Evolutionary conservation across 768 basidiomycete species (phyloP), one percentile per base, ranked within the genome.

Genomic region (Nidularia pulvinata): DNA sequence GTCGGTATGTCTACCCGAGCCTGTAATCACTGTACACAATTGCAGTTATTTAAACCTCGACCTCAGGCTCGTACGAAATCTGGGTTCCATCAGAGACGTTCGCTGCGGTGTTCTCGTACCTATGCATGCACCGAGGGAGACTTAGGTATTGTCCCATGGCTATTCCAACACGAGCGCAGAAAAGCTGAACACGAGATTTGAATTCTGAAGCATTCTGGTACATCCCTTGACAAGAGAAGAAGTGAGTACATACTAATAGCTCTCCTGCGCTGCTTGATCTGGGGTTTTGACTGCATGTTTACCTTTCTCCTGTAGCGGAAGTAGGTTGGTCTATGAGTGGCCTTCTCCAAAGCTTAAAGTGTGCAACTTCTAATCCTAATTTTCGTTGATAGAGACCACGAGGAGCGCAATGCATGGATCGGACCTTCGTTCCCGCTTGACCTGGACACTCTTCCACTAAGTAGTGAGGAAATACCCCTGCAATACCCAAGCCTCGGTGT

Each of bases 1-100:
- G 81, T 84, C 49, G 90, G 89, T 85, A 55, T 61, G 85, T 65
- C 7, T 16, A 34, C 16, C 46, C 36, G 25, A 11, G 13, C 14
- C 19, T 48, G 6, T 7, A 10, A 16, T 45, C 13, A 36, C 42
- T n/a, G n/a, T 16, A 11, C 9, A n/a, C n/a, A n/a, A n/a, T n/a
- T n/a, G n/a, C n/a, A n/a, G n/a, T n/a, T n/a, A n/a, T n/a, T n/a
- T n/a, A n/a, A n/a, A n/a, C n/a, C n/a, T n/a, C 52, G 7, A 43
- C 19, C 34, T 32, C 50, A 89, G 90, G 90, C 3, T 91, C 89
- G 0, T 91, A 90, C 60, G 90, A 91, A 60, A 84, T 91, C 16
- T 92, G 90, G 90, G 84, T 78, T 25, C 90, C 90, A 1, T 76
- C 81, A 0, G 85, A 89, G 57, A 88, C 88, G 2, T 92, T 92